Evolutionary conservation across 371 early-diverging fungal genomes (phyloP).

Genomic region (Sporodiniella umbellata): DNA sequence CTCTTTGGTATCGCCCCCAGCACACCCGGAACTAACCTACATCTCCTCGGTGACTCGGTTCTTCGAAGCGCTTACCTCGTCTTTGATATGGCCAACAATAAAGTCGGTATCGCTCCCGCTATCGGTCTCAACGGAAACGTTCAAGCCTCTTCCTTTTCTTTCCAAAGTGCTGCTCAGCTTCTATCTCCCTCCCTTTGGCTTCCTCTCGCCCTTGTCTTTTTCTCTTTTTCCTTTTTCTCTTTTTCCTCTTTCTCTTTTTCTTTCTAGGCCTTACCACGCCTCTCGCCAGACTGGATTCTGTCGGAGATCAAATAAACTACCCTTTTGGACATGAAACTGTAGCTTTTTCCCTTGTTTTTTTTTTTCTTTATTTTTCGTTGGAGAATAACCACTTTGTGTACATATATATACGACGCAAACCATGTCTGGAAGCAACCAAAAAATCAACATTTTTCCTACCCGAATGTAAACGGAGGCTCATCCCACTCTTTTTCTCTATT

Average conservation of each 20-base stretch:
- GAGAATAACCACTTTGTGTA: background rate
- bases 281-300: background rate
- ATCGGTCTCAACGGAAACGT: conserved; percentile 22
- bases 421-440: conserved; percentile 68
- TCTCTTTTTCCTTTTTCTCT: too few relatives aligned
- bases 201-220: too few relatives aligned
- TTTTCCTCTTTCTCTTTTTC: background rate
- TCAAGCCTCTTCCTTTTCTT: conserved; percentile 14
- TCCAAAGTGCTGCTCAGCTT: background rate
- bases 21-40: conserved; percentile 9
- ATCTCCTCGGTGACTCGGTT: conserved; percentile 36
- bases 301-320: background rate
- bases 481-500: background rate
- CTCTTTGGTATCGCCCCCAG: conserved; percentile 44
- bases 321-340: background rate
- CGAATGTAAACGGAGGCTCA: conserved; percentile 63
- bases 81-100: conserved; percentile 36
- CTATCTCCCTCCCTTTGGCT: background rate
- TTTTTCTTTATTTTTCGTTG: background rate
- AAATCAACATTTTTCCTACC: conserved; percentile 83
- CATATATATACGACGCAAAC: background rate
- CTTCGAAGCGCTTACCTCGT: conserved; percentile 38
- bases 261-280: too few relatives aligned
- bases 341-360: background rate
- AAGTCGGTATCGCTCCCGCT: conserved; percentile 41